Base-by-base conservation (phyloP, 1,139 yeast genomes). In the Eremothecium coryli region DNA sequence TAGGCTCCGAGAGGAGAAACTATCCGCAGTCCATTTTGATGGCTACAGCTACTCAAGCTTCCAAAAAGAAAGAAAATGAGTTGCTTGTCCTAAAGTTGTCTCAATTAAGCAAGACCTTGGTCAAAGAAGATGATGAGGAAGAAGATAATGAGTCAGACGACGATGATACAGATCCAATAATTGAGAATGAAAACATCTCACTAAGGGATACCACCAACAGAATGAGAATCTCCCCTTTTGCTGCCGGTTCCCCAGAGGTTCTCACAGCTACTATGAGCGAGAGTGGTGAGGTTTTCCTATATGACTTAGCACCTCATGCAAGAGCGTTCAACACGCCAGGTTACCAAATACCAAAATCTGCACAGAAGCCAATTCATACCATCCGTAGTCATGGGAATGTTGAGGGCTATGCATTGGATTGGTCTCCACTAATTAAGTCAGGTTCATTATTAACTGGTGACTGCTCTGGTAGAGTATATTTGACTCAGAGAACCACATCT, bases 361-460 rank as follows among this genome's bases (percentile, higher is more conserved):
- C 79, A 44, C 85, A 82, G 56, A 73, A 79, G 55, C 95, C 98
- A 12, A 55, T 76, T 12, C 90, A 88, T 60, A 85, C 95, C n/a
- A 68, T 93, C 41, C 72, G 74, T 51, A 71, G 66, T 44, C 99
- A 90, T 56, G 95, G 96, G n/a, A 79, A 80, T 49, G 94, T 84
- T 13, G 99, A 90, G 65, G 98, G 99, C 18, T 90, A 86, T 54
- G 99, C 95, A 14, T 61, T 93, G 35, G 98, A 88, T 60, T 90
- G 99, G 99, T 84, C 95, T 3, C 95, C 96, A 22, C 63, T 80
- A 43, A 71, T 78, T 43, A 71, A 70, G 43, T 75, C 86, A 6
- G 97, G 97, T 17, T 73, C 90, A 2, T 64, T 90, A 41, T 66
- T 90, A 41, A 73, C 94, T 2, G 99, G 99, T 50, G 99, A 90